Evolutionary conservation across 352 stramenopile species (phyloP).

Genomic region (Phytophthora quininea): DNA sequence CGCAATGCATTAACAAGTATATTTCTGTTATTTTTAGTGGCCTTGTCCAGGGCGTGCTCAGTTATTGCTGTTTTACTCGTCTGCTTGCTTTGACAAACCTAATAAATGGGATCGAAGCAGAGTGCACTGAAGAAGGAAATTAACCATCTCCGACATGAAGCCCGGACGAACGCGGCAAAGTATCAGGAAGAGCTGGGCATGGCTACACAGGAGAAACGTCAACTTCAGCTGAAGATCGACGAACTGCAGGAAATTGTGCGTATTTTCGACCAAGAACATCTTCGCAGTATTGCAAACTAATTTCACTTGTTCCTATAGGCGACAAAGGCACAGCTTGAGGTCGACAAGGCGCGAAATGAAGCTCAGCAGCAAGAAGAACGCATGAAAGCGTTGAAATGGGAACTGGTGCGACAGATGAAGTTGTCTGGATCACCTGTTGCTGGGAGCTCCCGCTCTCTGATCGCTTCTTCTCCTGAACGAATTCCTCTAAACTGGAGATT

Average conservation of each 20-base stretch:
- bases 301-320: conserved; percentile 23
- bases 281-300: no score
- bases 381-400: conserved; percentile 78
- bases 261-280: neutral
- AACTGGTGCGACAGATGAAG: conserved; percentile 62
- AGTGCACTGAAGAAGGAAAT: conserved; percentile 72
- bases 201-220: conserved; percentile 48
- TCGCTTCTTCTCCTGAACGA: conserved; percentile 27
- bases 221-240: conserved; percentile 62
- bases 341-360: conserved; percentile 42
- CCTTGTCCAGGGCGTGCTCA: neutral
- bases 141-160: conserved; percentile 46
- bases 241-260: conserved; percentile 59
- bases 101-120: conserved; percentile 56
- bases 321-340: conserved; percentile 59
- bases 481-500: conserved; percentile 60
- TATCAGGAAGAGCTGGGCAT: conserved; percentile 49
- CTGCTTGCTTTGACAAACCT: neutral
- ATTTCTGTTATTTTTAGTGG: conserved; percentile 35
- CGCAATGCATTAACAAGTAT: conserved; percentile 9
- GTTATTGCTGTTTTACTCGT: neutral
- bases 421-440: conserved; percentile 29
- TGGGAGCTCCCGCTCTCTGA: conserved; percentile 17
- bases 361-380: conserved; percentile 58
- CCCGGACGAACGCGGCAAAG: conserved; percentile 30